Conservation (phyloP, 129 eudicot genomes). For the Ambrosia artemisiifolia region DNA sequence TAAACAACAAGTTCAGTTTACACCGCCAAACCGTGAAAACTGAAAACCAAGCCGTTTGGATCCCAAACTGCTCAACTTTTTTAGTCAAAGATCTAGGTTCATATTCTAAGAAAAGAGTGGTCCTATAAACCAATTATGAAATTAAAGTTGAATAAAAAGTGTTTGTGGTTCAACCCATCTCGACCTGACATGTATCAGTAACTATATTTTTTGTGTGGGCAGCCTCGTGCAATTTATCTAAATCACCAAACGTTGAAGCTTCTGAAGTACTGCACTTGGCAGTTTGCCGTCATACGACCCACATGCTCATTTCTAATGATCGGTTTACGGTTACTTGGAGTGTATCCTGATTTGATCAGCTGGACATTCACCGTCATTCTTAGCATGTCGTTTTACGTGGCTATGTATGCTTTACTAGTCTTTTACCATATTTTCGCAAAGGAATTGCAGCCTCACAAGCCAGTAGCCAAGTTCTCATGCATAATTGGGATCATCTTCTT, state of each 20-base stretch:
- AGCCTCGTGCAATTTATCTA: constrained; percentile 63
- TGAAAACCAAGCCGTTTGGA: too few species aligned
- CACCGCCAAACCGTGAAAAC: too few species aligned
- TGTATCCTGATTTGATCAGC: constrained; percentile 70
- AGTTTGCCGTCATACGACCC: constrained; percentile 76
- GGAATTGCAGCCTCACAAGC: constrained; percentile 83
- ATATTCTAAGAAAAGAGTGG: background rate
- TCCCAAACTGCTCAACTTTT: too few species aligned
- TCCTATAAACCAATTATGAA: background rate
- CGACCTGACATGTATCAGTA: constrained; percentile 5
- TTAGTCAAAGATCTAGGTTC: background rate
- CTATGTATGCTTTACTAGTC: constrained; percentile 76
- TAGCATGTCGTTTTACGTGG: constrained; percentile 60
- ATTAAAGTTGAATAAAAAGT: background rate
- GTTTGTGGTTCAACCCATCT: background rate
- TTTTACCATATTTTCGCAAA: constrained; percentile 82
- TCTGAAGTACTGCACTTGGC: constrained; percentile 87
- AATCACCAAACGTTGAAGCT: constrained; percentile 64
- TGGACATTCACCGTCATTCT: constrained; percentile 74
- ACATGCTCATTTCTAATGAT: constrained; percentile 71
- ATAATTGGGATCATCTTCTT: constrained; percentile 76
- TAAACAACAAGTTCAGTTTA: too few species aligned
- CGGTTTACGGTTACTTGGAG: constrained; percentile 55
- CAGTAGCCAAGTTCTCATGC: constrained; percentile 83
- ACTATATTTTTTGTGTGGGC: constrained; percentile 28